Base-by-base conservation (phyloP, 441 rosid genomes). In the Biscutella laevigata region DNA sequence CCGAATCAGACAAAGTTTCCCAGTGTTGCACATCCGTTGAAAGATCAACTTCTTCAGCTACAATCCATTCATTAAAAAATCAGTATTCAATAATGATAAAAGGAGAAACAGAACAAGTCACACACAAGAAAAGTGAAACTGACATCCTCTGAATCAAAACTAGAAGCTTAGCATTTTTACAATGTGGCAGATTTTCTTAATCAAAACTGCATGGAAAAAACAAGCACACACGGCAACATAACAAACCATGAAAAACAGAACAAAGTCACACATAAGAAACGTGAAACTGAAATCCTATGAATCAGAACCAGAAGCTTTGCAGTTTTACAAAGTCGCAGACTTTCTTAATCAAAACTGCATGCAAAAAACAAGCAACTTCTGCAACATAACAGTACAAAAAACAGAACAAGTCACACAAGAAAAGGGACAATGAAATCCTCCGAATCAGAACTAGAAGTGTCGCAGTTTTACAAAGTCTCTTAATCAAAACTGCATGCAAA, bases 31-130 rank as follows among this genome's bases (percentile, higher is more conserved):
- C 48, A 72, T 89, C 97, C 44, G 66, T 79, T 19, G 95, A 84
- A 13, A 89, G 91, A 75, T 89, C 95, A 57, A 84, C 94, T 69
- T 89, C 95, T 72, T 86, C 97, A 25, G 95, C 95, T 88, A 79
- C 62, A 74, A 76, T 45, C 54, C 41, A 56, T 16, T n/a, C 49
- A 68, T 6, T 42, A 40, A 34, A 15, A 35, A 49, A 49, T n/a
- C 67, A 65, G 4, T 26, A 9, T 10, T 14, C n/a, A 8, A 16
- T 24, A 16, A 14, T 48, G 5, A 29, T 13, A 8, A 1, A 12
- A 52, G 19, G 3, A 17, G 40, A 25, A 53, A 33, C 25, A 51
- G 46, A 60, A 33, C 51, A 22, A 15, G 3, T 2, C 46, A 58
- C 5, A 57, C 27, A 48, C n/a, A 12, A 6, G 0, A 7, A 24